Evolutionary conservation across 805 yeast species (phyloP), one percentile per base, ranked within the genome.

Genomic region (Ogataea neopini): DNA sequence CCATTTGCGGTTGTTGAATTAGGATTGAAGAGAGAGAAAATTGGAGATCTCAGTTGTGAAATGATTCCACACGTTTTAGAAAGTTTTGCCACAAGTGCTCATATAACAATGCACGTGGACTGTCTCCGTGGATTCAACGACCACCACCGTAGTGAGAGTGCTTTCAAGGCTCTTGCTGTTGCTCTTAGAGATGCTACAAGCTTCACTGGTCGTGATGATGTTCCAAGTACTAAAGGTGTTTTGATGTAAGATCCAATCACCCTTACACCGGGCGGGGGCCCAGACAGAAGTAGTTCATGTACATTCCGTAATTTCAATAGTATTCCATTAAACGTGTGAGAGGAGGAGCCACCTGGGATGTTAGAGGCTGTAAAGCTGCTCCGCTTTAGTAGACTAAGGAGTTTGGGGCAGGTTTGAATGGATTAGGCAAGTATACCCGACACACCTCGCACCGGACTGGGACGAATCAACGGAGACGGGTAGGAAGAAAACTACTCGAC

Each of bases 21-120:
- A 50, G 97, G 96, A 0, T 76, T 94, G 61, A 86, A 85, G 68
- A 78, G 99, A 54, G 99, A 94, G 66, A 90, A 85, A 65, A 83
- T 94, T 57, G 99, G 99, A 44, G 96, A 88, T 61, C 75, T 94
- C 44, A 81, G 90, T 30, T 81, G 94, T 61, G 99, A 94, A 71
- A 94, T 94, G 99, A 86, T 94, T 54, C 97, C 97, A n/a, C 99
- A 94, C 67, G 91, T 94, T 40, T 65, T 94, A 52, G 96, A 90
- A 67, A 85, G 96, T 58, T 94, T 94, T 73, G 97, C 98, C 3
- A 88, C 86, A 60, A 88, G 87, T 34, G 96, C 97, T 1, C 85
- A 86, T 50, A 77, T 94, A 45, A 94, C 99, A 1, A 62, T 94
- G 61, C 99, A 94, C 62, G 96, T 94, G 29, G 99, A 94, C 69